Evolutionary conservation across 352 stramenopile genomes (phyloP).

Genomic region (Globisporangium perplexum): DNA sequence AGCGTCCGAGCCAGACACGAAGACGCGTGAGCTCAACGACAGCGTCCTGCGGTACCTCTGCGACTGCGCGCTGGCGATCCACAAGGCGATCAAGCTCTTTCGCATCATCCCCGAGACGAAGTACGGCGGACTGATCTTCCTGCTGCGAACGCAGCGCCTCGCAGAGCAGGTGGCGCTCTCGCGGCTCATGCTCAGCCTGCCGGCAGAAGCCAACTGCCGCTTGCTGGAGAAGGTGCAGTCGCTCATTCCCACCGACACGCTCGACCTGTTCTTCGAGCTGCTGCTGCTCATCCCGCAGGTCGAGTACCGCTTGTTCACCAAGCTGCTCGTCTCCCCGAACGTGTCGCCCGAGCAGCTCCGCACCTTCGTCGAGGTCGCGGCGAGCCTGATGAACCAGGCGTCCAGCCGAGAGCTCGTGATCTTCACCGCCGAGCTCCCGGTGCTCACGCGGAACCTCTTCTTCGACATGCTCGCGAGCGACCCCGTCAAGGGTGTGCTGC

Average conservation of each 20-base stretch:
- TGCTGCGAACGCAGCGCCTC: slow-evolving; percentile 49
- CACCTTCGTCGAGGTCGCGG: slow-evolving; percentile 39
- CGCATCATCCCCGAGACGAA: slow-evolving; percentile 23
- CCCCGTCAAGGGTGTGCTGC: slow-evolving; percentile 48
- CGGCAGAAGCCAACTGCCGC: slow-evolving; percentile 33
- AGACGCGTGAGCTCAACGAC: slow-evolving; percentile 12
- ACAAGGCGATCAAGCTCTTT: slow-evolving; percentile 48
- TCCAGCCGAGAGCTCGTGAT: slow-evolving; percentile 57
- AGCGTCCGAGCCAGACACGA: background rate
- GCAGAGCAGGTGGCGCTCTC: slow-evolving; percentile 51
- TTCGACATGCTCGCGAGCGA: slow-evolving; percentile 36
- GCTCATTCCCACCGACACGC: slow-evolving; percentile 23
- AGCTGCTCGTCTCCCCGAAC: slow-evolving; percentile 43
- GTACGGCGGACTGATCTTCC: slow-evolving; percentile 33
- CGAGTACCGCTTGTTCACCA: slow-evolving; percentile 49
- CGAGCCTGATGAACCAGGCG: slow-evolving; percentile 69
- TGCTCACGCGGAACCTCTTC: slow-evolving; percentile 33
- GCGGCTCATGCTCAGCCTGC: slow-evolving; percentile 56
- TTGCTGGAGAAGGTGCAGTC: slow-evolving; percentile 36
- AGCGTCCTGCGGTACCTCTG: slow-evolving; percentile 40
- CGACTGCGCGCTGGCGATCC: slow-evolving; percentile 25
- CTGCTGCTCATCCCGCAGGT: slow-evolving; percentile 56
- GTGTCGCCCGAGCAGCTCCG: slow-evolving; percentile 33
- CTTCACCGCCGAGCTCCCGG: slow-evolving; percentile 43
- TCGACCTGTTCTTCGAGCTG: slow-evolving; percentile 65